Evolutionary conservation across 345 rosid genomes (phyloP), one percentile per base, ranked within the genome.

Genomic region (Syzygium jambos): DNA sequence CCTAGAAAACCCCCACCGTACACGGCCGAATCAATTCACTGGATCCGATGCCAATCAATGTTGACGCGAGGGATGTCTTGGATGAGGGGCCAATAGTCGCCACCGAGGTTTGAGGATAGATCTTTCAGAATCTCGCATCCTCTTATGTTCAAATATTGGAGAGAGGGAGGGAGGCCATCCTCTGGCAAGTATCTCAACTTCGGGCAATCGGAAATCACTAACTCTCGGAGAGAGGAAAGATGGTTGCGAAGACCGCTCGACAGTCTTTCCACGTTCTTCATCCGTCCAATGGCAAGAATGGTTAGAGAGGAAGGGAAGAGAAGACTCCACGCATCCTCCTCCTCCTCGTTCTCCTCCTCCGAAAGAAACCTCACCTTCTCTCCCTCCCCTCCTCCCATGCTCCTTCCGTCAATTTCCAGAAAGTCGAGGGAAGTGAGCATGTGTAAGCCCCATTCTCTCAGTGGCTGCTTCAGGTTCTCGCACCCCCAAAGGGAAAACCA

Each of bases 81-180:
- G n/a, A 56, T 56, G 61, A 22, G 61, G 27, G 12, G 59, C 59
- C 59, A 56, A 56, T 56, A 22, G 59, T 56, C 5, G 12, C 59
- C 59, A 9, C 12, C 8, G 27, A 0, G 59, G 21, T 55, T 55
- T 22, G 59, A 55, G 59, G 11, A 55, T 22, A 5, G 11, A 22
- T 56, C 61, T 56, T 55, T 9, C 12, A 55, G 11, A 55, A 0
- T 22, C 59, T 54, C 4, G 23, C 25, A 54, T 54, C 10, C 4
- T 0, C 0, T 0, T 21, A 21, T 21, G 0, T 0, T 0, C n/a
- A 56, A 56, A 0, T 0, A 0, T 1, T 2, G n/a, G 13, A 57
- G 29, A 3, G 63, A 57, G 63, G 63, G 29, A 57, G 63, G 63
- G n/a, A 56, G 1, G 63, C 63, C 63, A 57, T 57, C 63, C n/a